Conservation (phyloP, 768 basidiomycete genomes). For the Boletales sp. region DNA sequence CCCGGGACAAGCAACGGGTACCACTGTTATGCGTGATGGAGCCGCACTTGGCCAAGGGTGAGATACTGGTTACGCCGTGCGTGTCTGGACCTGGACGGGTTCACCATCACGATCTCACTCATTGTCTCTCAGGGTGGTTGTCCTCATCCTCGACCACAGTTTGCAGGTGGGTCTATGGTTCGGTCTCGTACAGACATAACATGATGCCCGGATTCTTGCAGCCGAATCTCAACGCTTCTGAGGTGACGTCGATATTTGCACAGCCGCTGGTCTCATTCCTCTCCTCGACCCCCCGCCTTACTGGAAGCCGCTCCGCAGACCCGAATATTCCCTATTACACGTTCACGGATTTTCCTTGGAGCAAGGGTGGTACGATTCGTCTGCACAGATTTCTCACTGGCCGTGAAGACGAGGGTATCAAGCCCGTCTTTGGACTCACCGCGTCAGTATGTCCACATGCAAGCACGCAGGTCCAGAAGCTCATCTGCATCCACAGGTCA, state of each 20-base stretch:
- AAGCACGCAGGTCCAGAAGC: neutral
- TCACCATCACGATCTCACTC: neutral
- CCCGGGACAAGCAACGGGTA: slow-evolving; percentile 62
- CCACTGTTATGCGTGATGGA: slow-evolving; percentile 76
- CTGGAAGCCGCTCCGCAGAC: slow-evolving; percentile 52
- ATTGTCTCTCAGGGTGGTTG: slow-evolving; percentile 59
- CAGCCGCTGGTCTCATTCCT: slow-evolving; percentile 79
- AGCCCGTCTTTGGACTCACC: slow-evolving; percentile 86
- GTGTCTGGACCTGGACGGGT: slow-evolving; percentile 25
- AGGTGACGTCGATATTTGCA: slow-evolving; percentile 81
- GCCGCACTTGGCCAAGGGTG: slow-evolving; percentile 70
- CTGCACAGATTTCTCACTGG: slow-evolving; percentile 85
- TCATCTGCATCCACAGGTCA: slow-evolving; percentile 28
- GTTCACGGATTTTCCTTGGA: slow-evolving; percentile 49
- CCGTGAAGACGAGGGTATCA: slow-evolving; percentile 77
- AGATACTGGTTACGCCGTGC: slow-evolving; percentile 81
- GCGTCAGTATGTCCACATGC: slow-evolving; percentile 50
- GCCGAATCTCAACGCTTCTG: slow-evolving; percentile 77
- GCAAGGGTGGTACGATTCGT: slow-evolving; percentile 39
- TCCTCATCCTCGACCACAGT: slow-evolving; percentile 76
- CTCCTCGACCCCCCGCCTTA: slow-evolving; percentile 53
- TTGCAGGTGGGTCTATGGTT: slow-evolving; percentile 45
- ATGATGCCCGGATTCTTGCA: slow-evolving; percentile 23
- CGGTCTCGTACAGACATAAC: too few relatives aligned
- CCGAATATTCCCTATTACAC: slow-evolving; percentile 56